Evolutionary conservation across 768 basidiomycete genomes (phyloP), one percentile per base, ranked within the genome.

Genomic region (Clitopilus passeckerianus): DNA sequence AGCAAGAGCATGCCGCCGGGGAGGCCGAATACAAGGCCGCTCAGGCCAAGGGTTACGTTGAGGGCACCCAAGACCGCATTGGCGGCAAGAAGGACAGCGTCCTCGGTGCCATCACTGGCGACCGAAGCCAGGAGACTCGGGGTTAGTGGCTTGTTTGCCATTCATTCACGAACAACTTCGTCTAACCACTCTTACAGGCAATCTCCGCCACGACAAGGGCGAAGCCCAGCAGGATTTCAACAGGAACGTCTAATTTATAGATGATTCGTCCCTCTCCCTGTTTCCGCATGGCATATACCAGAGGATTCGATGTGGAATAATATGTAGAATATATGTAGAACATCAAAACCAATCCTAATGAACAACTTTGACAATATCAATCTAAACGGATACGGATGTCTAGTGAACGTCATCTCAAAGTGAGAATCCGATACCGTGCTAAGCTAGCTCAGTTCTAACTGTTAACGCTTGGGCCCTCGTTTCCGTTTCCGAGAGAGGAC

Each of bases 11-110:
- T 63, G 76, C 75, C 2, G 65, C 73, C 34, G 83, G 83, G 50
- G 81, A 84, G 67, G 74, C 74, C 15, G 80, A 81, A 67, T 74
- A 74, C 70, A 76, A 78, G 24, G 79, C 80, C 20, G 81, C 80
- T 9, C 75, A 81, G 61, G 76, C 78, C 16, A 72, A 82, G 63
- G 79, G 74, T 2, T 83, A 80, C 64, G 80, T 67, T 14, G 79
- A 85, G 57, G 84, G 82, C 2, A 72, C 75, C 0, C 57, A 54
- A 0, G 80, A 83, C 61, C 76, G 80, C 35, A 9, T 83, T 16
- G 61, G 33, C 1, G 83, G 82, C 50, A 79, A 79, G 71, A 78
- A 78, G 59, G 79, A 83, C 65, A 60, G 74, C 9, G 62, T 84
- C 41, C 69, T 81, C 15, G 84, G 83, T 14, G 79, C 82, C 8